These are phyloP conservation scores for Cerrena zonata DNA, from an alignment of 1,284 basidiomycete genomes.

Conservation along the genomic window DNA sequence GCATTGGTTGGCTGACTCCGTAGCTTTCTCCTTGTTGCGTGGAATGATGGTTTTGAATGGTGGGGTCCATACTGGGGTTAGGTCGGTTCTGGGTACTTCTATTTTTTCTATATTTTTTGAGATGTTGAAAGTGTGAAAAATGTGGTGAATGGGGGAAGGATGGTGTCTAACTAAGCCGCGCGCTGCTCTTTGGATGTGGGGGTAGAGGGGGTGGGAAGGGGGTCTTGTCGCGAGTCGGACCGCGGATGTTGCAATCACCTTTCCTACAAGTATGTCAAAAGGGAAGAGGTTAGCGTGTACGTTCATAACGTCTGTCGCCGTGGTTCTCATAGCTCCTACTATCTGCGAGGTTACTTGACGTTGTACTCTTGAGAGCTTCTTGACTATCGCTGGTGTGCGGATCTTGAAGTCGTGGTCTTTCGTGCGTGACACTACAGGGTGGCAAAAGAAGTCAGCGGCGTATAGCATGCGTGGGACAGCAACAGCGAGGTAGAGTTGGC, in stretches of 20 bases:
- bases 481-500: constrained; percentile 25
- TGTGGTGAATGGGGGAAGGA: constrained; percentile 12
- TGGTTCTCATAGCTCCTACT: too few species aligned
- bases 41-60: neutral
- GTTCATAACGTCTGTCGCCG: too few species aligned
- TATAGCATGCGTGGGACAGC: constrained; percentile 32
- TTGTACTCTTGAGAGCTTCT: constrained; percentile 12
- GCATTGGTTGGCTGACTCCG: neutral
- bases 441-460: constrained; percentile 30
- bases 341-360: constrained; percentile 17
- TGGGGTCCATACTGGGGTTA: neutral
- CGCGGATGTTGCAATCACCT: constrained; percentile 22
- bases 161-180: constrained; percentile 10
- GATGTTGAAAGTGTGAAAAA: constrained; percentile 9
- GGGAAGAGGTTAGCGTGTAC: constrained; percentile 20
- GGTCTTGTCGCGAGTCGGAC: constrained; percentile 30
- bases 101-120: too few species aligned
- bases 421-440: too few species aligned
- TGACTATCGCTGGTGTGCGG: too few species aligned
- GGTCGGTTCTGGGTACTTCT: too few species aligned
- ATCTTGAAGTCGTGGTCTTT: too few species aligned
- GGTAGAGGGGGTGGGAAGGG: constrained; percentile 26
- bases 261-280: constrained; percentile 20
- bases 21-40: constrained; percentile 1
- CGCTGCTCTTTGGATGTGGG: neutral